These are phyloP conservation scores for Panaeolus papilionaceus DNA, from an alignment of 768 basidiomycete species.

Conservation along the genomic window DNA sequence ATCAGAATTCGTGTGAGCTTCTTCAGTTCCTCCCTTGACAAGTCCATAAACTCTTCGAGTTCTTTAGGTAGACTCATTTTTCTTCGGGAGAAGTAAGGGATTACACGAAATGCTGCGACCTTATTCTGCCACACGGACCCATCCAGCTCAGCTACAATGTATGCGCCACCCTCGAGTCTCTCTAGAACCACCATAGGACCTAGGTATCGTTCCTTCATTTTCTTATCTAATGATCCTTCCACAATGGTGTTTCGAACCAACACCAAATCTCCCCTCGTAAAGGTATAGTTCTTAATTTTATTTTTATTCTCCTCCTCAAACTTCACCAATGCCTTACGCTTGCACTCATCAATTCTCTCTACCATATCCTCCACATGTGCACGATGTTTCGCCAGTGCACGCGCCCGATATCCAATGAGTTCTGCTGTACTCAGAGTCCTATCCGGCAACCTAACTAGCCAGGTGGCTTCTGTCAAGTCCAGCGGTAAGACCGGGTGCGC, in stretches of 20 bases:
- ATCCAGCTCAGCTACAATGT: constrained; percentile 24
- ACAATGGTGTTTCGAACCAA: constrained; percentile 40
- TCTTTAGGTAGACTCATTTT: constrained; percentile 12
- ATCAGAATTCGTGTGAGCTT: neutral
- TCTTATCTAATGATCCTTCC: constrained; percentile 30
- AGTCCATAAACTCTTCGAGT: constrained; percentile 13
- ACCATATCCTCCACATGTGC: constrained; percentile 29
- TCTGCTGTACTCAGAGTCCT: constrained; percentile 25
- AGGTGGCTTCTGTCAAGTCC: constrained; percentile 35
- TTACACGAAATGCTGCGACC: constrained; percentile 32
- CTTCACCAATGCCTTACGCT: constrained; percentile 4
- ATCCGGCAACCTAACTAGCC: constrained; percentile 30
- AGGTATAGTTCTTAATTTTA: constrained; percentile 31
- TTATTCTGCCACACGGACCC: constrained; percentile 27
- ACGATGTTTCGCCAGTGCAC: constrained; percentile 28
- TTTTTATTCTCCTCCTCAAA: constrained; percentile 20
- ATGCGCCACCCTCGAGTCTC: constrained; percentile 26
- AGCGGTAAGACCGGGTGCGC: constrained; percentile 37
- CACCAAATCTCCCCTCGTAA: constrained; percentile 37
- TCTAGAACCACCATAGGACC: constrained; percentile 34
- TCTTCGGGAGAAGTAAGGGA: constrained; percentile 30
- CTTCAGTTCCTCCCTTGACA: neutral
- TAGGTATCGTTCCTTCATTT: constrained; percentile 31
- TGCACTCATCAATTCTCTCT: constrained; percentile 10
- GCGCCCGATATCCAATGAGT: constrained; percentile 28